A percentile compares a stretch with the other conserved stretches of the same genome.
Conservation (phyloP, 768 basidiomycete species). For the Suillus americanus region DNA sequence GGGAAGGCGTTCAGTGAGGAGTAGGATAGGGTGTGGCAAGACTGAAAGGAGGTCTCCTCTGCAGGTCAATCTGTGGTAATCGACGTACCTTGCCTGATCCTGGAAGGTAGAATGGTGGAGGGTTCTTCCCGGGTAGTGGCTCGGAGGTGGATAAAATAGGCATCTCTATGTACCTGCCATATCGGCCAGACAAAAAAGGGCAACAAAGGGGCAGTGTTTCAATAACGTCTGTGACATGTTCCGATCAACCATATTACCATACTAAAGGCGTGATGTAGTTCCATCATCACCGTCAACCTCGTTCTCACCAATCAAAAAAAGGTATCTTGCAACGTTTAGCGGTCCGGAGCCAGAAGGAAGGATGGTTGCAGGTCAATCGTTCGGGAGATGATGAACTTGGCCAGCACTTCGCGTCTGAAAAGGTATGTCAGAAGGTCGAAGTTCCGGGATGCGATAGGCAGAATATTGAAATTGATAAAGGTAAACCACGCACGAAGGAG, state of each 20-base stretch:
- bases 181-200: constrained; percentile 1
- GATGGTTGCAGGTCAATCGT: not conserved
- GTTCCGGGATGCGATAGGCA: not conserved
- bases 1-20: not conserved
- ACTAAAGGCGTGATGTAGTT: not conserved
- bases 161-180: not conserved
- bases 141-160: not conserved
- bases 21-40: not conserved
- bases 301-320: not conserved
- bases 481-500: not conserved
- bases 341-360: not conserved
- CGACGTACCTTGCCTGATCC: not conserved
- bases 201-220: not conserved
- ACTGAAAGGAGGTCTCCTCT: not conserved
- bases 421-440: not conserved
- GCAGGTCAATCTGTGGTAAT: not conserved
- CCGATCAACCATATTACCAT: not conserved
- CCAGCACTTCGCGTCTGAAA: not conserved
- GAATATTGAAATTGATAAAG: not conserved
- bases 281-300: not conserved
- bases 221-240: not conserved
- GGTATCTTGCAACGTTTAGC: constrained; percentile 1
- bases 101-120: not conserved
- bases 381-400: not conserved
- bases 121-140: not conserved